Evolutionary conservation across 2,329 filamentous ascomycete species (phyloP).

Genomic region (Clonostachys rhizophaga): DNA sequence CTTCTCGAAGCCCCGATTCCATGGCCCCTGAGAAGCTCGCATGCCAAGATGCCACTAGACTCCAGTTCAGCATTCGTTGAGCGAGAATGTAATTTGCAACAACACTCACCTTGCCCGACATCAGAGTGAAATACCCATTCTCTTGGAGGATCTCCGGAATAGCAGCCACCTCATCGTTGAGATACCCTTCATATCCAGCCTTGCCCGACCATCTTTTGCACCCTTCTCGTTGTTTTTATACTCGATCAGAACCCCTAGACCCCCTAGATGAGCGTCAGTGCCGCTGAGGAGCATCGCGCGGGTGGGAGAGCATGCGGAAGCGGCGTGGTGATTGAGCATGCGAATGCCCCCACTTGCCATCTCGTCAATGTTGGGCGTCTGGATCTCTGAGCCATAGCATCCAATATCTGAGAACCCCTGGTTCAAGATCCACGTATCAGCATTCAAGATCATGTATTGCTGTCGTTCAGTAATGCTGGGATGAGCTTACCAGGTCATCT

Average conservation of each 20-base stretch:
- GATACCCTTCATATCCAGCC: constrained; percentile 54
- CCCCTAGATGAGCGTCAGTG: constrained; percentile 50
- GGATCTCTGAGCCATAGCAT: constrained; percentile 50
- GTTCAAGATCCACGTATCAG: too few species aligned
- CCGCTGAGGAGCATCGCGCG: constrained; percentile 61
- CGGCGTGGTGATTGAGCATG: constrained; percentile 59
- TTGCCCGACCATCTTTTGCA: constrained; percentile 1
- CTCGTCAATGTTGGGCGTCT: constrained; percentile 50
- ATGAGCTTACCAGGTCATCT: constrained; percentile 10
- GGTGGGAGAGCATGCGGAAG: constrained; percentile 60
- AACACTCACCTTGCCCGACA: constrained; percentile 44
- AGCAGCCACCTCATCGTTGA: constrained; percentile 52
- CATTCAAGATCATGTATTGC: too few species aligned
- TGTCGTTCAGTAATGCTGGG: too few species aligned
- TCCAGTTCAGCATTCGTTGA: too few species aligned
- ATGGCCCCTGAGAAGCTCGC: constrained; percentile 49
- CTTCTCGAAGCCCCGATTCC: constrained; percentile 49
- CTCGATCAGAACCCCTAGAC: constrained; percentile 54
- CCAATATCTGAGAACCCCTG: constrained; percentile 13
- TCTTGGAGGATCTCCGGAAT: constrained; percentile 55
- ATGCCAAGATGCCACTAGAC: constrained; percentile 52
- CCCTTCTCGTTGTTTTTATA: constrained; percentile 22
- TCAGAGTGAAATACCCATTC: constrained; percentile 53
- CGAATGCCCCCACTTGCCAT: constrained; percentile 40
- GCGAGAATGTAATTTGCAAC: too few species aligned